Evolutionary conservation across 2,329 filamentous ascomycete genomes (phyloP).

Genomic region (Phialophora chinensis): DNA sequence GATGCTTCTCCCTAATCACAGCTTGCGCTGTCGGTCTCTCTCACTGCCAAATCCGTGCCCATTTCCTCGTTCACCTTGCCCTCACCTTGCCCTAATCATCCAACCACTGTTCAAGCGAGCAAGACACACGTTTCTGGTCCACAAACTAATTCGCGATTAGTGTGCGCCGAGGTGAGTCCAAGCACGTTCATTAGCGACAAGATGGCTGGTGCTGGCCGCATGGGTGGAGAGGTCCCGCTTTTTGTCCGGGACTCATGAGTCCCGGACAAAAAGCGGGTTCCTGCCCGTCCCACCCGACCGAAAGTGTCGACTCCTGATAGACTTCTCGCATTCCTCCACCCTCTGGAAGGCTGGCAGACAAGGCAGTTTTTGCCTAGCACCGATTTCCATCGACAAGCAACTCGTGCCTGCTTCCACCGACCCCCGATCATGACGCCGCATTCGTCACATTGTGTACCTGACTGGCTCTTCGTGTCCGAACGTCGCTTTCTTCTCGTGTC

Average conservation of each 20-base stretch:
- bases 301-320: too few relatives aligned
- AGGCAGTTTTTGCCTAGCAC: conserved; percentile 9
- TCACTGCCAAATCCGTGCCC: neutral
- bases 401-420: neutral
- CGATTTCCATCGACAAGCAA: neutral
- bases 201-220: too few relatives aligned
- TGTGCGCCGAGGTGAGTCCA: too few relatives aligned
- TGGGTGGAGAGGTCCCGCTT: too few relatives aligned
- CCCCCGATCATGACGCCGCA: neutral
- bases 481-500: neutral
- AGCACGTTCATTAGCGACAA: too few relatives aligned
- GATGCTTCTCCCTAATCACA: neutral
- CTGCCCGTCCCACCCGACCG: too few relatives aligned
- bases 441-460: neutral
- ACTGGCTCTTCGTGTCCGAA: neutral
- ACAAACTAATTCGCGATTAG: too few relatives aligned
- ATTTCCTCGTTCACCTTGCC: conserved; percentile 1
- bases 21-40: neutral
- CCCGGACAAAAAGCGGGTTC: too few relatives aligned
- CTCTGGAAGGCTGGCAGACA: neutral
- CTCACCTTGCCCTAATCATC: conserved; percentile 1
- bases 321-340: too few relatives aligned
- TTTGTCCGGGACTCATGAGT: too few relatives aligned
- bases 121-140: too few relatives aligned
- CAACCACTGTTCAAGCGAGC: conserved; percentile 22